phyloP scores from a whole-genome alignment of 2,329 filamentous ascomycete genomes.

The Colletotrichum sidae region DNA sequence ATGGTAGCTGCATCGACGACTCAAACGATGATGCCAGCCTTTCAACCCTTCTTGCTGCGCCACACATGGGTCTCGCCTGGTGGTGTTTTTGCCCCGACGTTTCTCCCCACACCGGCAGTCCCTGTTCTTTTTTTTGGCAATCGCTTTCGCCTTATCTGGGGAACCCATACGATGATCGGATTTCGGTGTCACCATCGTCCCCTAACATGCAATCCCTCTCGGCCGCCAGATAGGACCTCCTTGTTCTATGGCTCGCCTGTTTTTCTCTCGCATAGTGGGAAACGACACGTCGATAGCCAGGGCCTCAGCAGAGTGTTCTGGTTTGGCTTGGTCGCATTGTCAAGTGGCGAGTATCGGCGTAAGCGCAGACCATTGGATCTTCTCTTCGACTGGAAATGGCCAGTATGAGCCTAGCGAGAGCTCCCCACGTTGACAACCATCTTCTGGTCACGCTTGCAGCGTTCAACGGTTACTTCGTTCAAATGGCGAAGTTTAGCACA shows the following conservation, averaged over 20 bases:
- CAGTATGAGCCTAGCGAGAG: too few relatives aligned
- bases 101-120: slow-evolving; percentile 31
- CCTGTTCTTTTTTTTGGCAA: slow-evolving; percentile 38
- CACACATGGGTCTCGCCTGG: slow-evolving; percentile 34
- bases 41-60: slow-evolving; percentile 32
- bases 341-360: slow-evolving; percentile 30
- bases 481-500: neutral
- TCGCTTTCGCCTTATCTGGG: slow-evolving; percentile 26
- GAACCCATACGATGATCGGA: slow-evolving; percentile 24
- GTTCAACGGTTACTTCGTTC: too few relatives aligned
- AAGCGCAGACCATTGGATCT: neutral
- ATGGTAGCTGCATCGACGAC: neutral
- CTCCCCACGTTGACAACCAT: too few relatives aligned
- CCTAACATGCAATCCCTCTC: slow-evolving; percentile 4
- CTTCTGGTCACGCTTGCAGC: too few relatives aligned
- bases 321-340: slow-evolving; percentile 4
- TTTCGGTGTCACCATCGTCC: slow-evolving; percentile 10
- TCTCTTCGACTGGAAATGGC: too few relatives aligned
- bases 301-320: neutral
- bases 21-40: neutral
- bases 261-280: neutral
- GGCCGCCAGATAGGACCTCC: neutral
- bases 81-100: slow-evolving; percentile 25
- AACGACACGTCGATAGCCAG: neutral
- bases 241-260: slow-evolving; percentile 7